Evolutionary conservation across 2,329 filamentous ascomycete genomes (phyloP).

Genomic region (Tolypocladium sp.): DNA sequence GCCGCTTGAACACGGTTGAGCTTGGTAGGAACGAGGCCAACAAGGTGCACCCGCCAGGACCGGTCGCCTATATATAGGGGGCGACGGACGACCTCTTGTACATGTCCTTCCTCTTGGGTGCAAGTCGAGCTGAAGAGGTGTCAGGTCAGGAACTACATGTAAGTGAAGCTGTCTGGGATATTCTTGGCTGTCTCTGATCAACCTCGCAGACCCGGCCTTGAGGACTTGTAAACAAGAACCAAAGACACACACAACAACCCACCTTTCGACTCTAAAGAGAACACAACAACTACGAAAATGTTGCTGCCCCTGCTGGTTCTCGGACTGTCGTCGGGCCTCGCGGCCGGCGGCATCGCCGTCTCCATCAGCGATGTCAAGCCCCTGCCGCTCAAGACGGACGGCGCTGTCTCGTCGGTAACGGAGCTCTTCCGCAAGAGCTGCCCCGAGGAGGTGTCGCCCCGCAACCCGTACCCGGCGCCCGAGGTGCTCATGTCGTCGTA

Average conservation of each 20-base stretch:
- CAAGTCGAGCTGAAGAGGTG: background rate
- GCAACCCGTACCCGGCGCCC: constrained; percentile 10
- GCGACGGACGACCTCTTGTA: background rate
- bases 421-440: constrained; percentile 22
- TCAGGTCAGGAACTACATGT: background rate
- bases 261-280: background rate
- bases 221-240: background rate
- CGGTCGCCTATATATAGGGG: background rate
- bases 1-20: background rate
- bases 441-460: constrained; percentile 18
- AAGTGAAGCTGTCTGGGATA: background rate
- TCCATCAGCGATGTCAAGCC: constrained; percentile 15
- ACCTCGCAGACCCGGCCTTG: background rate
- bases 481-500: constrained; percentile 20
- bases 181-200: background rate
- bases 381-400: constrained; percentile 12
- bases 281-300: background rate
- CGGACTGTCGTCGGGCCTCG: constrained; percentile 5
- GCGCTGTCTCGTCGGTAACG: constrained; percentile 14
- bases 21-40: background rate
- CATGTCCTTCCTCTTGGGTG: background rate
- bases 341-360: constrained; percentile 14
- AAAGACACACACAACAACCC: background rate
- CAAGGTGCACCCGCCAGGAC: background rate
- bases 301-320: constrained; percentile 3